A percentile compares a stretch with the other conserved stretches of the same genome.
Conservation (phyloP, 768 basidiomycete genomes). For the Boletus coccyginus region DNA sequence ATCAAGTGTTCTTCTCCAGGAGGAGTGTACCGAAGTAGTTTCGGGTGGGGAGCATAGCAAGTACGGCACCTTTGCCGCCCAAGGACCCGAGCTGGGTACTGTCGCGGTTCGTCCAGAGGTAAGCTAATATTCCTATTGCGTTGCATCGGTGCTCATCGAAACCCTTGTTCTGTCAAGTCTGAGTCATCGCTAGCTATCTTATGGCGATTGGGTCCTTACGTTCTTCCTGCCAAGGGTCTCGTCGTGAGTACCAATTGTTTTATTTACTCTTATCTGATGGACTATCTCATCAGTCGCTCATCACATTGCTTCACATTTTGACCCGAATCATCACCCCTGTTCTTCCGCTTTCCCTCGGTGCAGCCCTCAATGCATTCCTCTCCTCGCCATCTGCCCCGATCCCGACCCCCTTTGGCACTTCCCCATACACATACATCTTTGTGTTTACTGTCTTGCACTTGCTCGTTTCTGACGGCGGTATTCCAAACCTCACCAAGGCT, state of each 20-base stretch:
- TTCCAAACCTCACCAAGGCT: constrained; percentile 64
- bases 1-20: constrained; percentile 55
- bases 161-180: not conserved
- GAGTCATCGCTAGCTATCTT: constrained; percentile 17
- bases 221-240: constrained; percentile 21
- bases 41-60: constrained; percentile 43
- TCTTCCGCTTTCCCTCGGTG: constrained; percentile 68
- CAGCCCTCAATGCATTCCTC: constrained; percentile 26
- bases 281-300: constrained; percentile 47
- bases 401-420: constrained; percentile 30
- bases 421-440: constrained; percentile 69
- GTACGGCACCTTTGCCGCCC: constrained; percentile 68
- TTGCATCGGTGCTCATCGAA: not conserved
- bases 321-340: constrained; percentile 76
- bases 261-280: constrained; percentile 1
- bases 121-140: not conserved
- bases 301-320: constrained; percentile 65
- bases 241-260: constrained; percentile 16
- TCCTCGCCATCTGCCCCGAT: constrained; percentile 19
- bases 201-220: constrained; percentile 17
- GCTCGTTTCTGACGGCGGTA: constrained; percentile 73
- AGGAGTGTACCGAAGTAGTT: constrained; percentile 41
- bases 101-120: constrained; percentile 7
- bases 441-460: constrained; percentile 69
- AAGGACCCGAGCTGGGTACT: constrained; percentile 1